Base-by-base conservation (phyloP, 176 grass and related monocot species). In the Eleusine indica region DNA sequence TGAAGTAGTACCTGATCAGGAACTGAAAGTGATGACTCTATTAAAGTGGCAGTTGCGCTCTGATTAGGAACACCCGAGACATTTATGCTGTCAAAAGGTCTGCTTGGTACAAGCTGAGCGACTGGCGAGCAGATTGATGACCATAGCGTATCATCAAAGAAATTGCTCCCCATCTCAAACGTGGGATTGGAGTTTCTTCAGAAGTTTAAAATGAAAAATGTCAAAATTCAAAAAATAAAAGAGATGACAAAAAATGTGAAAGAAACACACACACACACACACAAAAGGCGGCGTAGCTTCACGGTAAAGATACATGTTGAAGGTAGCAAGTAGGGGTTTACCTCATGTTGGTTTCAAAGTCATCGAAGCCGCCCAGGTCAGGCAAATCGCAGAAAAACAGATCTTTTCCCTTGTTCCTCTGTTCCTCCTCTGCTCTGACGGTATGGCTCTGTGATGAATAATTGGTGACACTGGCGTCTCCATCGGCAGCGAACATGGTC, bases 81-180 rank as follows among this genome's bases (percentile, higher is more conserved):
- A 82, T 64, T 66, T 29, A 42, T 19, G 3, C 35, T 67, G 56
- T 74, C 44, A 21, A 38, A 76, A 65, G 25, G 74, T 63, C 81
- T 44, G 71, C 78, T 64, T 11, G 74, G 84, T 35, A 79, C 88
- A 14, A 74, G 60, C 60, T 69, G 68, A 68, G 48, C 84, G 48
- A 46, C 64, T 30, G 82, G 57, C 12, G 89, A 85, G 65, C 65
- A 91, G 37, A 86, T 58, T 18, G 88, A 91, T 32, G 87, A 58
- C 77, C 80, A 87, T 75, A 88, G 42, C 6, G 74, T 56, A 41
- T 72, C 87, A 9, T 89, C 89, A 12, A 84, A 80, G 6, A 48
- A 82, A 49, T 52, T 77, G 81, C 72, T 86, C 60, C 76, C 89
- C 62, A 74, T 76, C 64, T 86, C 92, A 89, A 80, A 86, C 28